phyloP scores from a whole-genome alignment of 345 rosid genomes.

The Hevea brasiliensis region DNA sequence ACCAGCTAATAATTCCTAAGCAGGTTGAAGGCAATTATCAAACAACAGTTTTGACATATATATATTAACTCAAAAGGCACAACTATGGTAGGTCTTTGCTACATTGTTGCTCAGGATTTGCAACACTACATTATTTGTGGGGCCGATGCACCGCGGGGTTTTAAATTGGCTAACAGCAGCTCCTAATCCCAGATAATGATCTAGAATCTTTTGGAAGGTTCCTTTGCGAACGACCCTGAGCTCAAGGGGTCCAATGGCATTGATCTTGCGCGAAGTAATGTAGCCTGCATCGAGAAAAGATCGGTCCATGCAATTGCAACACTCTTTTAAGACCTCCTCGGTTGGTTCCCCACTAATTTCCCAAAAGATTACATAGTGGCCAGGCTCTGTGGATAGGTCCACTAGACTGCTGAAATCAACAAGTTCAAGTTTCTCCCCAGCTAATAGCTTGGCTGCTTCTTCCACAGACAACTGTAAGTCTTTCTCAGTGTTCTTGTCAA shows the following conservation, averaged over 20 bases:
- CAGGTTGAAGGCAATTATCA: background rate
- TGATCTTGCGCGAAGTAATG: constrained; percentile 60
- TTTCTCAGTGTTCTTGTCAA: constrained; percentile 88
- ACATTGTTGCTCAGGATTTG: constrained; percentile 65
- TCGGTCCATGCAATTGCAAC: constrained; percentile 68
- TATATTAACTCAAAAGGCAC: constrained; percentile 38
- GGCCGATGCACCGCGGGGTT: constrained; percentile 75
- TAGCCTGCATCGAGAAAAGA: constrained; percentile 81
- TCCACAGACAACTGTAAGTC: constrained; percentile 81
- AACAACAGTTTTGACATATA: background rate
- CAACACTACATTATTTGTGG: constrained; percentile 48
- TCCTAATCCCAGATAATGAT: constrained; percentile 74
- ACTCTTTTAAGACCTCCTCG: constrained; percentile 58
- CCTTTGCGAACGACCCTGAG: constrained; percentile 70
- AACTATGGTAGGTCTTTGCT: constrained; percentile 55
- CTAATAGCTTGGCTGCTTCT: constrained; percentile 56
- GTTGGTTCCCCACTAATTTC: constrained; percentile 66
- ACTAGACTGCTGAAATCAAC: constrained; percentile 80
- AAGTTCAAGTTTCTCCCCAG: constrained; percentile 66
- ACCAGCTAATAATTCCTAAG: background rate
- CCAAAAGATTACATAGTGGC: constrained; percentile 86
- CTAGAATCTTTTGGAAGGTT: constrained; percentile 70
- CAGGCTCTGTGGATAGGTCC: constrained; percentile 72
- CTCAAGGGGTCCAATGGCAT: constrained; percentile 74
- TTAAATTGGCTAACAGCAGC: constrained; percentile 80